Evolutionary conservation across 2,329 filamentous ascomycete species (phyloP).

Genomic region (Hymenoscyphus occultus): DNA sequence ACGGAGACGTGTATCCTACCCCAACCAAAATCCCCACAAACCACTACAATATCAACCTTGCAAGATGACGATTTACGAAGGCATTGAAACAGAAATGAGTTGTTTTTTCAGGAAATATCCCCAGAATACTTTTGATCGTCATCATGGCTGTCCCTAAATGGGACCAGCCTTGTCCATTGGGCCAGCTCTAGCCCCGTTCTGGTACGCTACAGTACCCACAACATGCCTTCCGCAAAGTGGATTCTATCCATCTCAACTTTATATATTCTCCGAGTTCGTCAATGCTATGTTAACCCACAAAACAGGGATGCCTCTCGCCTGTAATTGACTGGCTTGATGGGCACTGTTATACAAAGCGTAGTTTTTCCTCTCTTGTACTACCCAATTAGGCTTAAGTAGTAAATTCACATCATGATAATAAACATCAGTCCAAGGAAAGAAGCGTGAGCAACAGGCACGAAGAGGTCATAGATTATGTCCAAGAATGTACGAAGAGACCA

Average conservation of each 20-base stretch:
- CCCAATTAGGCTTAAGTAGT: neutral
- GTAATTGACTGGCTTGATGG: no score
- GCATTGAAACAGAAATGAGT: constrained; percentile 4
- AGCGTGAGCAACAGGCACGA: constrained; percentile 7
- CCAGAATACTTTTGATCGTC: constrained; percentile 14
- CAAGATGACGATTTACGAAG: constrained; percentile 17
- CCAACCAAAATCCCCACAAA: neutral
- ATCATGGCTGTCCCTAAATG: constrained; percentile 2
- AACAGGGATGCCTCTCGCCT: no score
- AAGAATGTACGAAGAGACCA: no score
- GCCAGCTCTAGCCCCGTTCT: no score
- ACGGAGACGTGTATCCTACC: neutral
- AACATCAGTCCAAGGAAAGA: constrained; percentile 10
- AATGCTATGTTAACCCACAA: no score
- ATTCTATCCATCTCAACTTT: no score
- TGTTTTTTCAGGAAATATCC: constrained; percentile 9
- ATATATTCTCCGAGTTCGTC: no score
- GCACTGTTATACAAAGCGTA: no score
- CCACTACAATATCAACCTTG: neutral
- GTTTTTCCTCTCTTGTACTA: no score
- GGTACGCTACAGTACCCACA: no score
- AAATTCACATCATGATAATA: neutral
- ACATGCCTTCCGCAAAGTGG: no score
- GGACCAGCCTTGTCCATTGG: no score
- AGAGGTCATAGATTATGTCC: constrained; percentile 15